These are phyloP conservation scores for Aspergillus cavernicola DNA, from an alignment of 495 filamentous ascomycete species.

Conservation along the genomic window DNA sequence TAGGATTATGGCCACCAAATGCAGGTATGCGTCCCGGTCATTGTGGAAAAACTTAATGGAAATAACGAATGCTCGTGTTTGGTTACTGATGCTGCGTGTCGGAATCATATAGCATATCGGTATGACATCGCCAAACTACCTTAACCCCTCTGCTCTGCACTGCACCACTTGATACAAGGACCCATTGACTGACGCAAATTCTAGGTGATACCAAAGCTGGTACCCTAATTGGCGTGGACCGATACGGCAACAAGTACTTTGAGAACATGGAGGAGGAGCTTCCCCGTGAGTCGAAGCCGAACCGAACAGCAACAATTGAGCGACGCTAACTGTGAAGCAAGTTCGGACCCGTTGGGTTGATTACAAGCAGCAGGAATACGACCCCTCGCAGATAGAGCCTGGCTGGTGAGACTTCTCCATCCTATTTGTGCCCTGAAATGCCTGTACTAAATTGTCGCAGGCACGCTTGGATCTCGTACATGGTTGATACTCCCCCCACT, in stretches of 20 bases:
- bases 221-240: conserved; percentile 77
- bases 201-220: conserved; percentile 96
- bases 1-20: conserved; percentile 90
- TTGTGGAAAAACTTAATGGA: conserved; percentile 9
- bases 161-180: not conserved
- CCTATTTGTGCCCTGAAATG: not conserved
- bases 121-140: not conserved
- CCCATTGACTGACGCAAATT: conserved; percentile 30
- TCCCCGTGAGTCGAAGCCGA: conserved; percentile 59
- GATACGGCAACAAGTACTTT: conserved; percentile 95
- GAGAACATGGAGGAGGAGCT: conserved; percentile 92
- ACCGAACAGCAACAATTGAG: not conserved
- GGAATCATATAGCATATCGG: conserved; percentile 53
- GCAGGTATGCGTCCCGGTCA: conserved; percentile 58
- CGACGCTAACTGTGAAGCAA: conserved; percentile 30
- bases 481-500: conserved; percentile 81
- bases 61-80: not conserved
- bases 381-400: conserved; percentile 90
- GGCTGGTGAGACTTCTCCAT: conserved; percentile 60
- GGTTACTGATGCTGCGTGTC: conserved; percentile 23
- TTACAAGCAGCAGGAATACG: conserved; percentile 83
- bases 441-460: conserved; percentile 29
- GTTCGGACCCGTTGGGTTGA: conserved; percentile 98
- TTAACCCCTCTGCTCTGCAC: not conserved
- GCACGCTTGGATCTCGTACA: conserved; percentile 96